A percentile compares a stretch with the other conserved stretches of the same genome.
phyloP scores from a whole-genome alignment of 192 early-diverging fungal genomes.

The Gonapodya prolifera region DNA sequence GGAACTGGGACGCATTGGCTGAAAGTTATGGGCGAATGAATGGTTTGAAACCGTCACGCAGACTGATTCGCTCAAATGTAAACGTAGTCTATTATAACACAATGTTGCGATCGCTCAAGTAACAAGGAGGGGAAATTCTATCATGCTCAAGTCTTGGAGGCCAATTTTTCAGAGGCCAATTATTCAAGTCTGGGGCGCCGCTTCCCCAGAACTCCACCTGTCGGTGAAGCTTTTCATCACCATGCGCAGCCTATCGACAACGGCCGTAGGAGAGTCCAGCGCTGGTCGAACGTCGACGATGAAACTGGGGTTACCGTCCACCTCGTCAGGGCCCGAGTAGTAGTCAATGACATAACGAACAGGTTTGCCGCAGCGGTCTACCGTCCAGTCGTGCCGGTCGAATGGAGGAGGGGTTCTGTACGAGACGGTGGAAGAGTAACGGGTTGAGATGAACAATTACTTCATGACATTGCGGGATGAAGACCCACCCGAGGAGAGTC shows the following conservation, averaged over 20 bases:
- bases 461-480: not conserved
- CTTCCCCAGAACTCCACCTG: too few species aligned
- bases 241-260: slow-evolving; percentile 51
- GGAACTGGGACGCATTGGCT: too few species aligned
- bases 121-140: too few species aligned
- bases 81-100: too few species aligned
- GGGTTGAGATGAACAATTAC: not conserved
- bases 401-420: slow-evolving; percentile 72
- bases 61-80: too few species aligned
- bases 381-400: slow-evolving; percentile 95
- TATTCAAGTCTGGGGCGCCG: too few species aligned
- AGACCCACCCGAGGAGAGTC: slow-evolving; percentile 51
- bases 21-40: too few species aligned
- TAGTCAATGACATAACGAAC: slow-evolving; percentile 98
- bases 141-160: too few species aligned
- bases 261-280: slow-evolving; percentile 58
- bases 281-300: slow-evolving; percentile 90
- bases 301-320: slow-evolving; percentile 64
- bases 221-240: too few species aligned
- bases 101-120: too few species aligned
- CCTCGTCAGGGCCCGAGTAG: slow-evolving; percentile 65
- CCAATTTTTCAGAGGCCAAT: too few species aligned
- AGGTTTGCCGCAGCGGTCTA: slow-evolving; percentile 76
- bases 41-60: too few species aligned
- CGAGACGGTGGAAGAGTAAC: not conserved